phyloP scores from a whole-genome alignment of 345 rosid genomes.

The Populus tremula region DNA sequence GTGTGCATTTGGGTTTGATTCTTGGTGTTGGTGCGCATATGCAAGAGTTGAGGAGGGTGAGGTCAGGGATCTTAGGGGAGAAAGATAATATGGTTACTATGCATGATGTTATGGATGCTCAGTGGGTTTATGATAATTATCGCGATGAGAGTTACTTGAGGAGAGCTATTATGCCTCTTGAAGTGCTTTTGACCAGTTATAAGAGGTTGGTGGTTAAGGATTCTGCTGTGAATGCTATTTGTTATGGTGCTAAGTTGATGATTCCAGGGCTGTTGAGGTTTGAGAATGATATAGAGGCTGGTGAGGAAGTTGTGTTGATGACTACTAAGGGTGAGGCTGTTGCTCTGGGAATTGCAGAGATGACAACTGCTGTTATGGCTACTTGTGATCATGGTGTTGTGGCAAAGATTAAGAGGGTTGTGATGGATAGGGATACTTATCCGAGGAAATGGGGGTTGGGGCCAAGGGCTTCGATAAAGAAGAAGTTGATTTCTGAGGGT shows the following conservation, averaged over 20 bases:
- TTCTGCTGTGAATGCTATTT: constrained; percentile 90
- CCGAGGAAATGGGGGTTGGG: constrained; percentile 98
- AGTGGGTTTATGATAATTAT: constrained; percentile 64
- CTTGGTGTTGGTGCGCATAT: constrained; percentile 97
- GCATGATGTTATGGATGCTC: constrained; percentile 99
- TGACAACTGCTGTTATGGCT: constrained; percentile 95
- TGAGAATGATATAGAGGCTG: constrained; percentile 83
- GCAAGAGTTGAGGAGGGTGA: constrained; percentile 91
- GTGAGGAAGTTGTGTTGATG: constrained; percentile 89
- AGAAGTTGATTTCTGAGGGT: constrained; percentile 76
- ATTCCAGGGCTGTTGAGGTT: constrained; percentile 85
- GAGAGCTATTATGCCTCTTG: constrained; percentile 90
- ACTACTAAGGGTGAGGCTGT: constrained; percentile 94
- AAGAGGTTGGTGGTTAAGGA: constrained; percentile 93
- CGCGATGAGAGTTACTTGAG: constrained; percentile 76
- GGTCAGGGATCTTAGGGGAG: constrained; percentile 93
- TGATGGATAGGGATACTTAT: constrained; percentile 95
- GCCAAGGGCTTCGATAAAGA: constrained; percentile 82
- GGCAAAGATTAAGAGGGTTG: constrained; percentile 94
- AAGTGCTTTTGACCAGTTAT: constrained; percentile 79
- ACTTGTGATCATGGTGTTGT: constrained; percentile 96
- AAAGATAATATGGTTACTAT: constrained; percentile 94
- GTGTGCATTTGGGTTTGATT: constrained; percentile 86
- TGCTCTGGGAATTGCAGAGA: constrained; percentile 92
- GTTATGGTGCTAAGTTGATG: constrained; percentile 95